These are phyloP conservation scores for Huntiella moniliformis DNA, from an alignment of 2,329 filamentous ascomycete genomes.

Conservation along the genomic window DNA sequence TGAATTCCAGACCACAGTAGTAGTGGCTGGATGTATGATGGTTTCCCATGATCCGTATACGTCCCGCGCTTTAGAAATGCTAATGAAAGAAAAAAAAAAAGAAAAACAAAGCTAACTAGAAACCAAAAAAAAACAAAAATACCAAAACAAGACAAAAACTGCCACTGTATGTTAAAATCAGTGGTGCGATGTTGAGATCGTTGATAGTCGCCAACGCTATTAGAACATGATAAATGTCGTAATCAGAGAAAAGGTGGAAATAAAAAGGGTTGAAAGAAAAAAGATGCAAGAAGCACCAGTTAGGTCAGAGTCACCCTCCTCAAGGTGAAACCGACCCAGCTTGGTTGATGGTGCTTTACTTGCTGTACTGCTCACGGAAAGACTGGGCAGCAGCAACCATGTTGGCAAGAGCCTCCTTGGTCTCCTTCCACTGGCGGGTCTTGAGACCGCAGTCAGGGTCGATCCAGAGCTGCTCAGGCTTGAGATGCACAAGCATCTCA, in stretches of 20 bases:
- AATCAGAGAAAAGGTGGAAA: slow-evolving; percentile 15
- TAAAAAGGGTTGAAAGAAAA: slow-evolving; percentile 10
- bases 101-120: slow-evolving; percentile 3
- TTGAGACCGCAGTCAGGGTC: slow-evolving; percentile 99
- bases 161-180: slow-evolving; percentile 11
- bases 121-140: slow-evolving; percentile 11
- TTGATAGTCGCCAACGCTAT: slow-evolving; percentile 19
- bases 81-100: slow-evolving; percentile 10
- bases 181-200: slow-evolving; percentile 36
- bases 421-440: slow-evolving; percentile 97
- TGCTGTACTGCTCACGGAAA: slow-evolving; percentile 78
- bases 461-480: slow-evolving; percentile 98
- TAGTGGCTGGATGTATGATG: slow-evolving; percentile 11
- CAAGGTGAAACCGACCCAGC: neutral
- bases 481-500: slow-evolving; percentile 96
- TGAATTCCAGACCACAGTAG: slow-evolving; percentile 13
- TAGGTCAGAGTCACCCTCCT: neutral
- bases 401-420: slow-evolving; percentile 87
- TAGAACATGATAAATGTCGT: neutral
- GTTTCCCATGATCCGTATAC: slow-evolving; percentile 13
- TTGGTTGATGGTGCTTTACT: slow-evolving; percentile 23
- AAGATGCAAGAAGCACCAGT: slow-evolving; percentile 4
- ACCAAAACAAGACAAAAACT: slow-evolving; percentile 11
- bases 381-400: slow-evolving; percentile 97
- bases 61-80: slow-evolving; percentile 11